Base-by-base conservation (phyloP, 495 filamentous ascomycete genomes). In the Geopyxis carbonaria region DNA sequence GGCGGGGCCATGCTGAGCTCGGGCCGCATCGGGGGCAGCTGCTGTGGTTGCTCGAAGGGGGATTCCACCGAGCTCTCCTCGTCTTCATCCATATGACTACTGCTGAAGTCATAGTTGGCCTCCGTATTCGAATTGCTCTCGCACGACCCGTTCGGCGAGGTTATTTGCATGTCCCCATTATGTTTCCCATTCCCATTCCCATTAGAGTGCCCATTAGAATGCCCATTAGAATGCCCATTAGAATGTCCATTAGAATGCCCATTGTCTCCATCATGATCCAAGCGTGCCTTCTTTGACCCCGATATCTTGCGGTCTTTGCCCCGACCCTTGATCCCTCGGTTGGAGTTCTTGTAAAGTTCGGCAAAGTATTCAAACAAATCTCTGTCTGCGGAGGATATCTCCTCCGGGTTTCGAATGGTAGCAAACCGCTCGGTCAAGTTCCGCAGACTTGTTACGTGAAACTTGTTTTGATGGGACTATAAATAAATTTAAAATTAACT, bases 401-500 rank as follows among this genome's bases (percentile, higher is more conserved):
- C 60, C 22, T 76, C 69, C 4, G 66, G 67, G 32, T 78, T 69
- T 8, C 61, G 59, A 35, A 81, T 62, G 40, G 64, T 64, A 2
- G 75, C 72, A 54, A 94, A 91, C 52, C 74, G 80, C 21, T 63
- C 42, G 3, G 80, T 91, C 32, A 93, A 61, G n/a, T 68, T 59
- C 24, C 68, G 67, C 20, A 95, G 66, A 1, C 80, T 78, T 5
- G 68, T 55, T 16, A 70, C 64, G 56, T 95, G 87, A 53, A 89
- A 95, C 45, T 80, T 83, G 58, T 95, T 94, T 56, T 93, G 86
- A 55, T 95, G 87, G 15, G 75, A 85, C 84, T 93, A 44, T 42
- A 44, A 15, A 22, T 34, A 18, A 29, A 9, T 16, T 21, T 21
- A 22, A 19, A 9, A 13, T 40, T 16, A 42, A 18, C 16, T 2